A percentile compares a stretch with the other conserved stretches of the same genome.
Evolutionary conservation across 1,284 basidiomycete species (phyloP).

Genomic region (Pseudozyma tsukubaensis): DNA sequence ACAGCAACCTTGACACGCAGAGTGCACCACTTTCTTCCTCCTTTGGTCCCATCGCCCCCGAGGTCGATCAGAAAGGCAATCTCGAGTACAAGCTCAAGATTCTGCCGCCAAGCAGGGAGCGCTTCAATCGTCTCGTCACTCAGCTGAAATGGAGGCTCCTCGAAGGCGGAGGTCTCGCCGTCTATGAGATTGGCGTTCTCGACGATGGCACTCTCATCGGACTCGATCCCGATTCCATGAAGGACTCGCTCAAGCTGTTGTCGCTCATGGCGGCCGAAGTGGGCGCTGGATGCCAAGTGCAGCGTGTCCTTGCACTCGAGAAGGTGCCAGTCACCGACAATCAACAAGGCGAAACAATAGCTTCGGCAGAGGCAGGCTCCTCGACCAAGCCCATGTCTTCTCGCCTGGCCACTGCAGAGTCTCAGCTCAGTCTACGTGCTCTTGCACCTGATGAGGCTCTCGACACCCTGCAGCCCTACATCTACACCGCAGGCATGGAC

Average conservation of each 20-base stretch:
- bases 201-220: slow-evolving; percentile 67
- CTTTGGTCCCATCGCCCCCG: slow-evolving; percentile 57
- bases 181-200: slow-evolving; percentile 67
- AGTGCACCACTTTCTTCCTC: slow-evolving; percentile 20
- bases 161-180: slow-evolving; percentile 63
- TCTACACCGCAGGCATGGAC: slow-evolving; percentile 12
- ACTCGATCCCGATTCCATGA: slow-evolving; percentile 57
- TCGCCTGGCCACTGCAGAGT: slow-evolving; percentile 7
- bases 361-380: background rate
- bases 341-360: background rate
- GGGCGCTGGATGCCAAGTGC: slow-evolving; percentile 42
- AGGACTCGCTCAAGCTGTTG: slow-evolving; percentile 57
- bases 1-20: background rate
- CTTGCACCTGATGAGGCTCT: slow-evolving; percentile 15
- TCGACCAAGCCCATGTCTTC: background rate
- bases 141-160: slow-evolving; percentile 68
- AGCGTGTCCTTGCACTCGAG: slow-evolving; percentile 37
- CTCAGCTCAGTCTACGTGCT: slow-evolving; percentile 33
- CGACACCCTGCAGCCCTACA: slow-evolving; percentile 19
- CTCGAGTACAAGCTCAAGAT: slow-evolving; percentile 69
- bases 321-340: slow-evolving; percentile 3
- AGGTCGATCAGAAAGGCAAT: slow-evolving; percentile 65
- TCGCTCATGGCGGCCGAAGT: slow-evolving; percentile 60
- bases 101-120: slow-evolving; percentile 57
- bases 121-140: slow-evolving; percentile 66